Conservation (phyloP, 2,329 filamentous ascomycete species). For the Parascedosporium putredinis region DNA sequence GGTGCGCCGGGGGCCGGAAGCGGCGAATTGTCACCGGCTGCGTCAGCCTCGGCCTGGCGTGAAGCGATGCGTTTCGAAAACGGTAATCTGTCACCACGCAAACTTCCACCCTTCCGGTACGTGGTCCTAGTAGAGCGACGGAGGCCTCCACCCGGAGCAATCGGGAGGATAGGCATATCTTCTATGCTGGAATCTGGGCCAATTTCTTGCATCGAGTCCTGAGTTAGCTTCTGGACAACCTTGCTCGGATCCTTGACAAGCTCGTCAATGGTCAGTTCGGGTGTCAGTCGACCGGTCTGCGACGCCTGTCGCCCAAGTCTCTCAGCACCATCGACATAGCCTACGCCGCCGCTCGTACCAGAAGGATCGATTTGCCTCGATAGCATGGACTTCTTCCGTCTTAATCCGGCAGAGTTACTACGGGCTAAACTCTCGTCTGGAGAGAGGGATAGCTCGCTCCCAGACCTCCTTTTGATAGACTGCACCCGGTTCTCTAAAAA, state of each 20-base stretch:
- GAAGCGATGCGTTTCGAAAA: conserved; percentile 58
- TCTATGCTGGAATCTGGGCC: conserved; percentile 30
- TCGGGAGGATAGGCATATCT: conserved; percentile 79
- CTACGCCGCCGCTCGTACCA: conserved; percentile 33
- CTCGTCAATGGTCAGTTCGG: conserved; percentile 63
- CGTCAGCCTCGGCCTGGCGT: conserved; percentile 24
- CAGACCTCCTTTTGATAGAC: conserved; percentile 75
- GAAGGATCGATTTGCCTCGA: conserved; percentile 80
- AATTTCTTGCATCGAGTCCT: conserved; percentile 30
- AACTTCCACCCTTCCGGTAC: conserved; percentile 75
- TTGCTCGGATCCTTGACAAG: conserved; percentile 71
- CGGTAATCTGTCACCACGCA: conserved; percentile 65
- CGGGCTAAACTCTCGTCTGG: conserved; percentile 31
- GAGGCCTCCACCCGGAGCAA: conserved; percentile 66
- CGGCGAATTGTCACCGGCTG: conserved; percentile 18
- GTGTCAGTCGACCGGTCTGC: conserved; percentile 35
- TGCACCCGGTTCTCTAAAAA: conserved; percentile 92
- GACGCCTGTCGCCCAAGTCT: conserved; percentile 54
- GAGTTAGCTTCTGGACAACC: conserved; percentile 57
- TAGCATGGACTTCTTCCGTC: conserved; percentile 90
- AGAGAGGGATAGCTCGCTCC: conserved; percentile 52
- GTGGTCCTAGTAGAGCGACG: conserved; percentile 86
- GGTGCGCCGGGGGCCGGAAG: conserved; percentile 34
- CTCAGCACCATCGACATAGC: conserved; percentile 77
- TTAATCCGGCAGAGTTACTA: conserved; percentile 49